Percentiles rank a stretch among this genome's conserved stretches.
Conservation (phyloP, 441 rosid species). For the Brassica balearica region DNA sequence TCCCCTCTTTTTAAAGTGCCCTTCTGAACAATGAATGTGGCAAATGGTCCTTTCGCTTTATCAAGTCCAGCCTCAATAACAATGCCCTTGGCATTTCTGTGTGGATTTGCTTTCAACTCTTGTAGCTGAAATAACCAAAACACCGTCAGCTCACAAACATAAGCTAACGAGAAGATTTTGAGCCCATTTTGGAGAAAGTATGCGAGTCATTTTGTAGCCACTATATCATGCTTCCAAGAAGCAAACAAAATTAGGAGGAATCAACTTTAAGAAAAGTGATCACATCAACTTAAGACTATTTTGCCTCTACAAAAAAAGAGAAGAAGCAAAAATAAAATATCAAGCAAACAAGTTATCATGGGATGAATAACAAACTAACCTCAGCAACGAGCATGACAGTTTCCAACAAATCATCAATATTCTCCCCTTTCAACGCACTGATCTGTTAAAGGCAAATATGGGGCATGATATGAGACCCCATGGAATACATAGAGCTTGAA, state of each 20-base stretch:
- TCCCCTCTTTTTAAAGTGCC: slow-evolving; percentile 94
- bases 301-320: slow-evolving; percentile 11
- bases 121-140: slow-evolving; percentile 68
- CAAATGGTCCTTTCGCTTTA: slow-evolving; percentile 92
- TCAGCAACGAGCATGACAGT: slow-evolving; percentile 98
- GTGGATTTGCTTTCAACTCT: slow-evolving; percentile 98
- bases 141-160: slow-evolving; percentile 41
- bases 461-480: slow-evolving; percentile 35
- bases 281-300: slow-evolving; percentile 30
- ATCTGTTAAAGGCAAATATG: slow-evolving; percentile 62
- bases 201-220: slow-evolving; percentile 20
- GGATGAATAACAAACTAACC: slow-evolving; percentile 56
- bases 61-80: slow-evolving; percentile 96
- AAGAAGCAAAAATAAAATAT: neutral
- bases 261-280: neutral
- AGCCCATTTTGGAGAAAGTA: slow-evolving; percentile 16
- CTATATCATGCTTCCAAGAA: slow-evolving; percentile 17
- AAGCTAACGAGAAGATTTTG: slow-evolving; percentile 28
- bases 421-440: slow-evolving; percentile 95
- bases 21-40: slow-evolving; percentile 94
- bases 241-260: neutral
- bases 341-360: slow-evolving; percentile 16
- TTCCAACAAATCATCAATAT: slow-evolving; percentile 86
- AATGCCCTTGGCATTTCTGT: slow-evolving; percentile 95
- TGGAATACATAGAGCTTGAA: slow-evolving; percentile 34